Evolutionary conservation across 164 flowering plant species (phyloP), one percentile per base, ranked within the genome.

Genomic region (Warburgia ugandensis): DNA sequence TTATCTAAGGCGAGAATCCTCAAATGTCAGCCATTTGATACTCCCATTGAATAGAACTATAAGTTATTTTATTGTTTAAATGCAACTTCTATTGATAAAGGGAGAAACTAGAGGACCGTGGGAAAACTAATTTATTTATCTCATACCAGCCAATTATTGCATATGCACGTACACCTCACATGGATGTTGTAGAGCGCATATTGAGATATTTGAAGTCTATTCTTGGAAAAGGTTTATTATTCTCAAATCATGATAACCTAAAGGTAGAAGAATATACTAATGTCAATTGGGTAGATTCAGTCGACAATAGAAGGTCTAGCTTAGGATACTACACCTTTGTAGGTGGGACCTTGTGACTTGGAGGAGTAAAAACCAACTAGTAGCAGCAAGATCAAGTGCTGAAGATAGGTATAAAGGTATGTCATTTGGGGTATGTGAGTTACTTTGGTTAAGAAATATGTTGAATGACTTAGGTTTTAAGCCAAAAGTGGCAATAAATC

Each of bases 121-220:
- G 22, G 44, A 17, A 40, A 40, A 40, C 44, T 40, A 2, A 40
- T 40, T 40, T 40, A 40, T 9, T 23, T 40, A 20, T 40, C 44
- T 16, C 44, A 40, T 40, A 40, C 44, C 44, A 3, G 44, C 44
- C 10, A 16, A 23, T 16, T 40, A 40, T 40, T 40, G 44, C 44
- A 16, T 40, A 40, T 23, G 20, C 22, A 40, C 17, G 16, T 14
- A 40, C 9, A 5, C 9, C 20, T 11, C 9, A 6, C 16, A 40
- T 8, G 6, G n/a, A n/a, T n/a, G n/a, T n/a, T n/a, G n/a, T n/a
- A n/a, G n/a, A n/a, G n/a, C n/a, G n/a, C n/a, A n/a, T n/a, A n/a
- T n/a, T n/a, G n/a, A n/a, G n/a, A n/a, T n/a, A n/a, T n/a, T n/a
- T n/a, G n/a, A n/a, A n/a, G n/a, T n/a, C n/a, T n/a, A n/a, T n/a